Base-by-base conservation (phyloP, 352 stramenopile genomes). In the Thalassiosira exigua region DNA sequence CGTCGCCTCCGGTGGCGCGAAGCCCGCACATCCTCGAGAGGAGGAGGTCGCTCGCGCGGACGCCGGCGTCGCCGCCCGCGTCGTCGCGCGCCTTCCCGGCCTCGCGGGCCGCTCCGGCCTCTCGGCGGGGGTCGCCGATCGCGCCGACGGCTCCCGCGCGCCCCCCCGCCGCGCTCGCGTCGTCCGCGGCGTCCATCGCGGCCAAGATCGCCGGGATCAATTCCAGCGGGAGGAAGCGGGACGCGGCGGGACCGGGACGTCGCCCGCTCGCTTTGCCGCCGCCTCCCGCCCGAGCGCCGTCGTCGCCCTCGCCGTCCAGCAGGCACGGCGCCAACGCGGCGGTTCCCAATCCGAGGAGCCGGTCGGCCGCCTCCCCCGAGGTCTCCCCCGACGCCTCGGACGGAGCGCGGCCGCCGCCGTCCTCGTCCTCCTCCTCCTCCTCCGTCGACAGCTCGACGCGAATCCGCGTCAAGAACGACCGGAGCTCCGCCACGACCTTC, bases 401-500 rank as follows among this genome's bases (percentile, higher is more conserved):
- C n/a, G n/a, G n/a, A n/a, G n/a, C n/a, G n/a, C n/a, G n/a, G n/a
- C n/a, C n/a, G n/a, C n/a, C n/a, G n/a, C n/a, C n/a, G n/a, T n/a
- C n/a, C n/a, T n/a, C n/a, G n/a, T 39, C 4, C 21, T 66, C n/a
- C 32, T 69, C 26, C 39, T 11, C 19, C 0, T 12, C 27, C 7
- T 26, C n/a, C 19, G 21, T 12, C 9, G 32, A 58, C 41, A 12
- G n/a, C n/a, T n/a, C n/a, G n/a, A n/a, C 39, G 39, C 32, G 56
- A 5, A 77, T 41, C 22, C 14, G 42, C 33, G 17, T 65, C 1
- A 82, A 19, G 48, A 73, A 83, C 0, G 62, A 66, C 51, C 68
- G 67, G 68, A 83, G 70, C 59, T 83, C 75, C n/a, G 61, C 42
- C n/a, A n/a, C n/a, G 68, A 83, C 30, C 29, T 79, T 75, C 75